A percentile compares a stretch with the other conserved stretches of the same genome.
Evolutionary conservation across 331 rosid species (phyloP).

Genomic region (Quercus phellos): DNA sequence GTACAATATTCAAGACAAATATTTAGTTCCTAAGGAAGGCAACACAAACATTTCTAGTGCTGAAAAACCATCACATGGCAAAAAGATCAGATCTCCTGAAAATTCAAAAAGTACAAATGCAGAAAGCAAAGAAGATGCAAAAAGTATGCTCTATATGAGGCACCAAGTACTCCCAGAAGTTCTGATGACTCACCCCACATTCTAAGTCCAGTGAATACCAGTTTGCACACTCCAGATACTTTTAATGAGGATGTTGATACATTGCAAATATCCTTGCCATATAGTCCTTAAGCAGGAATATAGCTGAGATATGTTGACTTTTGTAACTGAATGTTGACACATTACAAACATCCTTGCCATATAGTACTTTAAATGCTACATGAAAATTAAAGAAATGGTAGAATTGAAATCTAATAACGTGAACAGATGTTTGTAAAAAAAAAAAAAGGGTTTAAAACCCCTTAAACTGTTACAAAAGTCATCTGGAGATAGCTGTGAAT

Average conservation of each 20-base stretch:
- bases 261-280: conserved; percentile 48
- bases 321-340: conserved; percentile 18
- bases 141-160: conserved; percentile 17
- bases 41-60: conserved; percentile 12
- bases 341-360: conserved; percentile 48
- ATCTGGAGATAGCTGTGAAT: conserved; percentile 4
- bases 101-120: conserved; percentile 18
- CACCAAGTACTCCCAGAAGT: conserved; percentile 28
- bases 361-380: conserved; percentile 9
- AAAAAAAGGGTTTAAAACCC: too few species aligned
- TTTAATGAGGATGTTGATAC: conserved; percentile 33
- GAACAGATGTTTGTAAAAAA: not conserved
- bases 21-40: conserved; percentile 13
- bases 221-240: conserved; percentile 27
- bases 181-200: conserved; percentile 19
- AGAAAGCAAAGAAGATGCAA: conserved; percentile 22
- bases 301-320: conserved; percentile 50
- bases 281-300: conserved; percentile 66
- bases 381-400: not conserved
- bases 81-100: conserved; percentile 35
- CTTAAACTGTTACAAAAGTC: too few species aligned
- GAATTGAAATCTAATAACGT: not conserved
- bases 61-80: conserved; percentile 21
- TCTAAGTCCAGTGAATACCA: conserved; percentile 26
- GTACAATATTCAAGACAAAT: conserved; percentile 27